These are phyloP conservation scores for Thalassiosira livingstoniorum DNA, from an alignment of 352 stramenopile genomes.

Conservation along the genomic window DNA sequence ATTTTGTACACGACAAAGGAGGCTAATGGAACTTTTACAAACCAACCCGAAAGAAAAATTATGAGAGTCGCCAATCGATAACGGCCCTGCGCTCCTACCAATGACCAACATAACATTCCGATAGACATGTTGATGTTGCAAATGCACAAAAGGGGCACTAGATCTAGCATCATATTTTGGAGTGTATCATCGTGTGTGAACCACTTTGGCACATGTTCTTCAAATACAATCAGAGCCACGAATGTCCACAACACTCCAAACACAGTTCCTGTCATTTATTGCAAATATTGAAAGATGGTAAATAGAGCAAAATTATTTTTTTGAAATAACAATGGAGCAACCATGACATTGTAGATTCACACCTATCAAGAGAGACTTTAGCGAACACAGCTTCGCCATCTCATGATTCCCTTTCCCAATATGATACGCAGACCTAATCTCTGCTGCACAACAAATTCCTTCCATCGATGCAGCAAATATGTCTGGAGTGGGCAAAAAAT, in stretches of 20 bases:
- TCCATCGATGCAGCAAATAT: constrained; percentile 54
- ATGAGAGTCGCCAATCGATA: constrained; percentile 63
- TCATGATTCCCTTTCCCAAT: constrained; percentile 57
- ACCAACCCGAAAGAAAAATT: constrained; percentile 58
- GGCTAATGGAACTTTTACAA: constrained; percentile 61
- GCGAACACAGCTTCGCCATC: constrained; percentile 46
- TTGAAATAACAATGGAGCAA: too few relatives aligned
- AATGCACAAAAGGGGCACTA: constrained; percentile 66
- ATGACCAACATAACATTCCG: constrained; percentile 63
- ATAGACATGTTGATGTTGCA: constrained; percentile 63
- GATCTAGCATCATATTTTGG: constrained; percentile 65
- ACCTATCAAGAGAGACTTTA: constrained; percentile 64
- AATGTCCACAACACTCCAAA: constrained; percentile 17
- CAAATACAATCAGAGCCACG: constrained; percentile 17
- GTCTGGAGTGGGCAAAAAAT: neutral
- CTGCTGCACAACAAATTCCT: constrained; percentile 60
- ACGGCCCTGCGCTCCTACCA: constrained; percentile 68
- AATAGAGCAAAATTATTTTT: constrained; percentile 25
- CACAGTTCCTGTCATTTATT: constrained; percentile 12
- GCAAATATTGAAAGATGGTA: constrained; percentile 25
- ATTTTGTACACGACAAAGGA: constrained; percentile 51
- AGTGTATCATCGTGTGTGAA: constrained; percentile 65
- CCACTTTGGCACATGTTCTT: constrained; percentile 51
- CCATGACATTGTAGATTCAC: constrained; percentile 29
- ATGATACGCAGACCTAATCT: constrained; percentile 61